Evolutionary conservation across 495 filamentous ascomycete species (phyloP), one percentile per base, ranked within the genome.

Genomic region (Penicillium lagena): DNA sequence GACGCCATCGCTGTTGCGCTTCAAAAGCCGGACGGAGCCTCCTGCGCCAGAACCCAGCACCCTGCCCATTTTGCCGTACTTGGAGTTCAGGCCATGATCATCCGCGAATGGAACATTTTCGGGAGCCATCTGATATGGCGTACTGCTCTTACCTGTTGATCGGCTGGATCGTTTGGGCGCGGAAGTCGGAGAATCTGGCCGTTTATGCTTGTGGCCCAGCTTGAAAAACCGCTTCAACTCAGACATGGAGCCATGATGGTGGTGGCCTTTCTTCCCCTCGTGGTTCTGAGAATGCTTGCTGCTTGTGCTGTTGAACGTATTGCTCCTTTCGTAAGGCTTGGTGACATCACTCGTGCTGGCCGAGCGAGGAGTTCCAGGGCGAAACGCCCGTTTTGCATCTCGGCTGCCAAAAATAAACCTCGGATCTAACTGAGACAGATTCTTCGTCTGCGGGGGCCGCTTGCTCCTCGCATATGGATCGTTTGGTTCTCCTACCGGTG

Each of bases 221-320:
- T 82, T 80, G 72, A 98, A 94, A 60, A 98, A 98, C 12, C 94
- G 76, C 64, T 95, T 97, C 46, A 98, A 62, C 44, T 97, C 90
- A 7, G 83, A 82, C 89, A 97, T 96, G 7, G 94, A 96, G 22
- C 87, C 83, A 45, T 90, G 87, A 17, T 56, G 56, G 35, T 53
- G 51, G 39, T 66, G 49, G 7, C 49, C 45, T 35, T 36, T 75
- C 50, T 50, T 64, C 64, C 51, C 62, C 58, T 50, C 64, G 51
- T 46, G 38, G 12, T 38, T 34, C 0, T 22, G 22, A 22, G 6
- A 22, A 4, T 4, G 55, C 40, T 10, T 77, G 70, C 46, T 72
- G 71, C 42, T 75, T 77, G 47, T 49, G 31, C 68, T 60, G 40
- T 72, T 66, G 38, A 74, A 72, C n/a, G 74, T 67, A 33, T 69